These are phyloP conservation scores for Bremia lactucae DNA, from an alignment of 352 stramenopile species.

Conservation along the genomic window DNA sequence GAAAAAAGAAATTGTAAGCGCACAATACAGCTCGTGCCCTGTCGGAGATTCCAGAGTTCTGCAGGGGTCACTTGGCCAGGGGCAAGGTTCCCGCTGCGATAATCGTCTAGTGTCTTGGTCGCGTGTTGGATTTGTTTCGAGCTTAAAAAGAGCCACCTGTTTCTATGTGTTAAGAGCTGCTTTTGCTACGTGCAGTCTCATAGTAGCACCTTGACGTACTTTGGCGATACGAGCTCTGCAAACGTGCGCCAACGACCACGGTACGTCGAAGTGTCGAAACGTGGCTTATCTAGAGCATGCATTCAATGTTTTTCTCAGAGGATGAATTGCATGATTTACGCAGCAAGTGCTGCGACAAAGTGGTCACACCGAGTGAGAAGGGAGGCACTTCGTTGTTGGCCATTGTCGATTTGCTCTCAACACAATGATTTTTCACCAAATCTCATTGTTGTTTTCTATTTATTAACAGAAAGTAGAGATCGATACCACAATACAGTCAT, in stretches of 20 bases:
- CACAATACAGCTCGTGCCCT: constrained; percentile 27
- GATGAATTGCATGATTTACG: background rate
- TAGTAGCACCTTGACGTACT: constrained; percentile 30
- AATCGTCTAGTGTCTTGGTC: constrained; percentile 40
- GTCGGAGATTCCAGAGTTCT: constrained; percentile 68
- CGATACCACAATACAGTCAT: too few species aligned
- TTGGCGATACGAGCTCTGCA: constrained; percentile 71
- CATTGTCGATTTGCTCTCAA: too few species aligned
- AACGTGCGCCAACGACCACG: constrained; percentile 76
- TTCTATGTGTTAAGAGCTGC: constrained; percentile 6
- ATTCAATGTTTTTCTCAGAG: too few species aligned
- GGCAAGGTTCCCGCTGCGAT: constrained; percentile 37
- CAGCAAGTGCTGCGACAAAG: background rate
- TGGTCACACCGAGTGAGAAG: constrained; percentile 23
- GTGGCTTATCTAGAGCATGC: constrained; percentile 35
- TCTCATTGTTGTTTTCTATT: background rate
- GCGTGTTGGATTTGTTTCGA: constrained; percentile 52
- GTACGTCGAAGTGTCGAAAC: constrained; percentile 83
- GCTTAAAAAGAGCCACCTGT: constrained; percentile 59
- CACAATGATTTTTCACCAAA: background rate
- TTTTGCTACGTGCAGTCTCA: too few species aligned
- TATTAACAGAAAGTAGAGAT: background rate
- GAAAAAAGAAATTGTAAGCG: too few species aligned
- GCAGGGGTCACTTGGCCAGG: constrained; percentile 38
- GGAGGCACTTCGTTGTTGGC: constrained; percentile 22